Percentiles rank a stretch among this genome's conserved stretches.
These are phyloP conservation scores for Bodo saltans DNA, from an alignment of 78 protist genomes.

Conservation along the genomic window DNA sequence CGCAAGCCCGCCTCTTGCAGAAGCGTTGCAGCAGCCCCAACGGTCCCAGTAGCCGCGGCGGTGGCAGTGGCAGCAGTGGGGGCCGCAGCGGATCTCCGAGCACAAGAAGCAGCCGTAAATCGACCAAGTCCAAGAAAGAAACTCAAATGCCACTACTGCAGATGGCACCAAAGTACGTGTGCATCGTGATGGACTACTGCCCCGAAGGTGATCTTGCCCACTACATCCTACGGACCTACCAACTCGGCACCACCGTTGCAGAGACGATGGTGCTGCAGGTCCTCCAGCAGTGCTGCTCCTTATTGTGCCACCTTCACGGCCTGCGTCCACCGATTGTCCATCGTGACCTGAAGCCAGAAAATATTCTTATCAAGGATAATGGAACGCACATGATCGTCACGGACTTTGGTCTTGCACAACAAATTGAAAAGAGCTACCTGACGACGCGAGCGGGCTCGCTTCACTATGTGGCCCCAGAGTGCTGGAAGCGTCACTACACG, in stretches of 20 bases:
- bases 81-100: neutral
- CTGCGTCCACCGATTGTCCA: constrained; percentile 4
- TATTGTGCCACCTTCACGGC: constrained; percentile 11
- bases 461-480: constrained; percentile 29
- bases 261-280: constrained; percentile 3
- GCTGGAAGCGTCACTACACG: constrained; percentile 17
- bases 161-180: constrained; percentile 13
- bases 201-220: constrained; percentile 3
- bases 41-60: neutral
- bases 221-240: neutral
- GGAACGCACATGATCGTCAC: neutral
- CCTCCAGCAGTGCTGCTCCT: neutral
- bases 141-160: neutral
- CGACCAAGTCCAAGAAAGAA: no score
- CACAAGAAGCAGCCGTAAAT: no score
- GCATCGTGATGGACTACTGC: constrained; percentile 1
- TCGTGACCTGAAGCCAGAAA: constrained; percentile 26
- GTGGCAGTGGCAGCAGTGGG: neutral
- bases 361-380: constrained; percentile 9
- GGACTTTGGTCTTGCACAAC: constrained; percentile 21
- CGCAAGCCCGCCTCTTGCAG: neutral
- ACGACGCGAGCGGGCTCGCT: constrained; percentile 24
- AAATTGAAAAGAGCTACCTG: neutral
- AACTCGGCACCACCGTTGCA: neutral
- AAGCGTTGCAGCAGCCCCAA: neutral